phyloP scores from a whole-genome alignment of 2,329 filamentous ascomycete genomes.

The Aureobasidium pullulans region DNA sequence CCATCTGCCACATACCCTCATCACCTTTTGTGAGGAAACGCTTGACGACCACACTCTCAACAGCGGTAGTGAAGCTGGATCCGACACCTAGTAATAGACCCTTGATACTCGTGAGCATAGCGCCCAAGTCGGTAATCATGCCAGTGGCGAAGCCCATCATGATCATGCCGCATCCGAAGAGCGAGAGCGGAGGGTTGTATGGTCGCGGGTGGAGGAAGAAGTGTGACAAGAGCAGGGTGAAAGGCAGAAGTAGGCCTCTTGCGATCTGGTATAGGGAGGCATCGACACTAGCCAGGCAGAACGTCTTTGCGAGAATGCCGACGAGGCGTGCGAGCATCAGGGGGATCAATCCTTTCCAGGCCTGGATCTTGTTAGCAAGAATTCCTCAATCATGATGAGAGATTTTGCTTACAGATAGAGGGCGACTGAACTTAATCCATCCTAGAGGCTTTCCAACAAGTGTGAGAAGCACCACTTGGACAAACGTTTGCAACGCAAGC shows the following conservation, averaged over 20 bases:
- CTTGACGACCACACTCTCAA: constrained; percentile 12
- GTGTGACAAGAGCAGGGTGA: constrained; percentile 6
- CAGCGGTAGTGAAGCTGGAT: constrained; percentile 12
- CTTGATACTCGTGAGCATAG: constrained; percentile 12
- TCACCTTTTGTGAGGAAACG: constrained; percentile 11
- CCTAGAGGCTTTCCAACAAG: constrained; percentile 2
- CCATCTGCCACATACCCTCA: constrained; percentile 13
- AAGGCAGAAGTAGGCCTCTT: constrained; percentile 4
- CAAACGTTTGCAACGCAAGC: constrained; percentile 8
- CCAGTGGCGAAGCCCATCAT: constrained; percentile 11
- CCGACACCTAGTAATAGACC: constrained; percentile 8
- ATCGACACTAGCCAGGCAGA: constrained; percentile 9
- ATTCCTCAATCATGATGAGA: too few relatives aligned
- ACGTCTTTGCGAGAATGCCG: constrained; percentile 10
- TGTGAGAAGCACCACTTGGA: constrained; percentile 8
- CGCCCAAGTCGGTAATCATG: constrained; percentile 8
- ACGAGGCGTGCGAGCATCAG: constrained; percentile 5
- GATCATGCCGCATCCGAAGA: constrained; percentile 7
- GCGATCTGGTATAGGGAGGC: constrained; percentile 11
- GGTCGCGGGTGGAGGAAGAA: constrained; percentile 6
- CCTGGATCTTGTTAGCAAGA: neutral
- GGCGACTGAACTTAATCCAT: constrained; percentile 7
- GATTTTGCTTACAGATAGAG: neutral
- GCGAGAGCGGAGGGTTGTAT: constrained; percentile 8
- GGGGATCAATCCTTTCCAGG: constrained; percentile 4